Base-by-base conservation (phyloP, 805 yeast species). In the Sugiyamaella mastotermitis region DNA sequence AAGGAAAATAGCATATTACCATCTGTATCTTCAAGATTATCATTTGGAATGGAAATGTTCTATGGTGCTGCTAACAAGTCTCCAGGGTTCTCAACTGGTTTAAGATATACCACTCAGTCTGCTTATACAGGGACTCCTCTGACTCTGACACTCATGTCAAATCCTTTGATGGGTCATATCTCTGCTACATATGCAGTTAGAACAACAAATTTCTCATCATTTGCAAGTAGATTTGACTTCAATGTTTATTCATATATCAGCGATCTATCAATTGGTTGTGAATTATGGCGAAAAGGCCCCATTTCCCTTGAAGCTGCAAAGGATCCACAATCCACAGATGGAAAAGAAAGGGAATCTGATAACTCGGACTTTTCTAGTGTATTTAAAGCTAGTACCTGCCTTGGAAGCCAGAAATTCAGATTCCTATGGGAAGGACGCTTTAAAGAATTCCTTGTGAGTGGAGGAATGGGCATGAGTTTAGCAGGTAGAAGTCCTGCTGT, bases 231-330 rank as follows among this genome's bases (percentile, higher is more conserved):
- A 41, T 88, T 86, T 53, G 95, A 85, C 53, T 90, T 92, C 60
- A 92, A 92, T 55, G 63, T 86, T 37, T 90, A 84, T 55, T 90
- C 97, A 0, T 88, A 90, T 52, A 83, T 84, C 47, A 83, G 95
- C 37, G 84, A 90, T 55, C 62, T 92, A 34, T 77, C 90, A 0
- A 60, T 92, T 19, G 98, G 98, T 2, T 78, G 84, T 50, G 96
- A 88, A 51, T 57, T 88, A 16, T 85, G 90, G 80, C 74, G 76
- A 42, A 65, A 65, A 23, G 43, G 48, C 15, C 54, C 53, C 3
- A 11, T 22, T 8, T 18, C 9, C 14, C n/a, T n/a, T n/a, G n/a
- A n/a, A n/a, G n/a, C n/a, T n/a, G n/a, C 15, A 8, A 28, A 27
- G 6, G 27, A 22, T 20, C 22, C 18, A 5, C 21, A 28, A 8